phyloP scores from a whole-genome alignment of 139 green algal species.

The Eudorina sp. region DNA sequence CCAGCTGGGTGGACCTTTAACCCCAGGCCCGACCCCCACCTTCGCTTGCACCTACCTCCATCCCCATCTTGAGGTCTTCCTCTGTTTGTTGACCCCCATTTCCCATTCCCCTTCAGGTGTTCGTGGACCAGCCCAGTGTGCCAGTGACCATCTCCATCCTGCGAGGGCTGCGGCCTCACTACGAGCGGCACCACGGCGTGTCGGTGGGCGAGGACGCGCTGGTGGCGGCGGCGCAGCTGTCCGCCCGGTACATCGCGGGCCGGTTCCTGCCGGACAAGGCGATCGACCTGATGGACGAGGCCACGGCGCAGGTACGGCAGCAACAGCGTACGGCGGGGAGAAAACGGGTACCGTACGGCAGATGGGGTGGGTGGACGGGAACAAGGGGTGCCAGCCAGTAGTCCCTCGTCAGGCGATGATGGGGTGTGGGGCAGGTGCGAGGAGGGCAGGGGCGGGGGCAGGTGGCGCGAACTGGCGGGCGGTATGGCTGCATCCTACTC shows the following conservation, averaged over 20 bases:
- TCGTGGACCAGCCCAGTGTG: constrained; percentile 91
- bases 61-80: no score
- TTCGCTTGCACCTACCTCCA: no score
- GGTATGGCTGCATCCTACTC: no score
- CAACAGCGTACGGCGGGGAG: no score
- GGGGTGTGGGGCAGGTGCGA: background rate
- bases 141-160: constrained; percentile 95
- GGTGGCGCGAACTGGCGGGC: no score
- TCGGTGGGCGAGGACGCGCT: constrained; percentile 86
- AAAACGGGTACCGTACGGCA: no score
- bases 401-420: background rate
- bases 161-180: constrained; percentile 90
- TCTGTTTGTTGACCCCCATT: no score
- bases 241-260: constrained; percentile 83
- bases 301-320: constrained; percentile 88
- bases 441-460: no score
- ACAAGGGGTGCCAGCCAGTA: background rate
- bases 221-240: constrained; percentile 91
- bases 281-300: constrained; percentile 96
- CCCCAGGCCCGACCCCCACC: no score
- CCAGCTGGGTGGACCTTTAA: no score
- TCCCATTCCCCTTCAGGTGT: constrained; percentile 82
- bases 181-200: constrained; percentile 83
- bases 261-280: constrained; percentile 93
- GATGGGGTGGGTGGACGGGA: background rate